A percentile compares a stretch with the other conserved stretches of the same genome.
Conservation (phyloP, 352 stramenopile species). For the Saprolegnia diclina region DNA sequence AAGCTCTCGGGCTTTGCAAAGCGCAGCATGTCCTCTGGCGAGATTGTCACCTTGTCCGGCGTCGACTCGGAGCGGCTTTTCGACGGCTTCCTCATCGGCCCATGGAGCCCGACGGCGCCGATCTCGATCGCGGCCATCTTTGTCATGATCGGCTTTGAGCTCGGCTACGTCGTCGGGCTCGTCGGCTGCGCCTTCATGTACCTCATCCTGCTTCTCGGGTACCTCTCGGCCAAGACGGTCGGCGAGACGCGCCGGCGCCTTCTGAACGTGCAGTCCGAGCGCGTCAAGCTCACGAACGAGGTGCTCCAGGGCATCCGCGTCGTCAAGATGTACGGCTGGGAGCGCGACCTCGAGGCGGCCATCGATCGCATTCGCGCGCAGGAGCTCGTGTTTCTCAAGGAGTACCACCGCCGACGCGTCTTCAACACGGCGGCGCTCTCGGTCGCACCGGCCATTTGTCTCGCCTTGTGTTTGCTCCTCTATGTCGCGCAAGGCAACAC, state of each 20-base stretch:
- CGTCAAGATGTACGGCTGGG: slow-evolving; percentile 78
- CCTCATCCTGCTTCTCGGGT: slow-evolving; percentile 4
- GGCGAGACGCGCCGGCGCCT: slow-evolving; percentile 34
- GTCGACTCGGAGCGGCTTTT: slow-evolving; percentile 52
- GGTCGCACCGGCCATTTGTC: slow-evolving; percentile 43
- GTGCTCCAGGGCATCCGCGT: slow-evolving; percentile 83
- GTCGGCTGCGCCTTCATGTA: slow-evolving; percentile 11
- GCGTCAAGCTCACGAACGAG: slow-evolving; percentile 93
- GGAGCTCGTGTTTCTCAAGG: slow-evolving; percentile 48
- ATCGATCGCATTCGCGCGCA: slow-evolving; percentile 41
- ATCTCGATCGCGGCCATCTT: slow-evolving; percentile 39
- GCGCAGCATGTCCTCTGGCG: slow-evolving; percentile 43
- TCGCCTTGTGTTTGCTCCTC: slow-evolving; percentile 40
- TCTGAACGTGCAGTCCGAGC: slow-evolving; percentile 43
- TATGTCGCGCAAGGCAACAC: slow-evolving; percentile 56
- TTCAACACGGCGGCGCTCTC: slow-evolving; percentile 54
- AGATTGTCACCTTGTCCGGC: slow-evolving; percentile 49
- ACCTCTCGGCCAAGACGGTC: background rate
- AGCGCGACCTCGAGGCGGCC: slow-evolving; percentile 47
- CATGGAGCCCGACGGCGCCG: slow-evolving; percentile 47
- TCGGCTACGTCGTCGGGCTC: slow-evolving; percentile 28
- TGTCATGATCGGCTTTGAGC: slow-evolving; percentile 43
- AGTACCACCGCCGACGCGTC: slow-evolving; percentile 58
- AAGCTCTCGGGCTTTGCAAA: slow-evolving; percentile 41
- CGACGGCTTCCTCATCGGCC: slow-evolving; percentile 41